phyloP scores from a whole-genome alignment of 768 basidiomycete genomes.

The Tulasnella sp. region DNA sequence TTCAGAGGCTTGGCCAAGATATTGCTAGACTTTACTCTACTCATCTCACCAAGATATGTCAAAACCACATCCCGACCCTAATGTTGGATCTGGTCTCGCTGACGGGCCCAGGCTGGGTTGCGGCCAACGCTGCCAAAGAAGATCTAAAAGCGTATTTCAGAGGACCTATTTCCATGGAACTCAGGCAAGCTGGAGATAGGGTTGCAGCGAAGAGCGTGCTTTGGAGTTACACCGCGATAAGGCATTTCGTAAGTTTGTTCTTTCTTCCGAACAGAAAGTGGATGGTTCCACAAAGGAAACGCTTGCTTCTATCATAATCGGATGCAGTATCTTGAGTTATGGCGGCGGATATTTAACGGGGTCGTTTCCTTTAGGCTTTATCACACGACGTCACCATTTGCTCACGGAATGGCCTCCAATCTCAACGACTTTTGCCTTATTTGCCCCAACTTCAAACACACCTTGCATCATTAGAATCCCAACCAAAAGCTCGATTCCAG shows the following conservation, averaged over 20 bases:
- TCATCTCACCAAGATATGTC: slow-evolving; percentile 54
- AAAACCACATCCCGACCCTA: slow-evolving; percentile 59
- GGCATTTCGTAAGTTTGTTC: slow-evolving; percentile 55
- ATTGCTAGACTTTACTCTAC: slow-evolving; percentile 61
- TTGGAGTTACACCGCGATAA: slow-evolving; percentile 69
- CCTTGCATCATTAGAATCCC: slow-evolving; percentile 51
- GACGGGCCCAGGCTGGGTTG: slow-evolving; percentile 60
- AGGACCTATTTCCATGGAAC: slow-evolving; percentile 62
- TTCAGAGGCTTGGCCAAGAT: slow-evolving; percentile 65
- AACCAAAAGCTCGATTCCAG: slow-evolving; percentile 48
- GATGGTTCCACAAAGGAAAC: neutral
- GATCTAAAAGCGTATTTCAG: slow-evolving; percentile 62
- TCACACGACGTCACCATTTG: slow-evolving; percentile 64
- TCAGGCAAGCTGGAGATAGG: slow-evolving; percentile 67
- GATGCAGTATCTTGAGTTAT: neutral
- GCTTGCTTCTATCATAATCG: neutral
- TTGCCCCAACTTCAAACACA: slow-evolving; percentile 53
- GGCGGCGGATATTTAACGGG: neutral
- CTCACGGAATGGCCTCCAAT: slow-evolving; percentile 56
- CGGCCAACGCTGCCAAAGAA: slow-evolving; percentile 56
- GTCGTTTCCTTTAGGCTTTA: slow-evolving; percentile 42
- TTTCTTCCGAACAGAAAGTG: neutral
- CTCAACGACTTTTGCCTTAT: slow-evolving; percentile 54
- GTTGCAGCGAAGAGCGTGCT: slow-evolving; percentile 73
- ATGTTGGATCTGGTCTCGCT: slow-evolving; percentile 56